Evolutionary conservation across 75 land plant genomes (phyloP).

Genomic region (Azolla pinnata): DNA sequence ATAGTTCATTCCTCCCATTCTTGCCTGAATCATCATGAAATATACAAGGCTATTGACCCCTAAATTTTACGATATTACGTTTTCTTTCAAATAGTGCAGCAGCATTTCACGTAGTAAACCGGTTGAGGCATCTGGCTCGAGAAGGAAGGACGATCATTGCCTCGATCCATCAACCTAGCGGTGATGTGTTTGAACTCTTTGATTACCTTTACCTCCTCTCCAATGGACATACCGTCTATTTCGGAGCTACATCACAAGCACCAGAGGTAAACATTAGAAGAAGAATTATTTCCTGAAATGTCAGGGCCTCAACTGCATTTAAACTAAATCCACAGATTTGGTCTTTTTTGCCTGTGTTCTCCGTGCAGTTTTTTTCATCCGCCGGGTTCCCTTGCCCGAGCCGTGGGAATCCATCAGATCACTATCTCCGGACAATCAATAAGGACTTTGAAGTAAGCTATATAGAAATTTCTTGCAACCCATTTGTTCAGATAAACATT

Average conservation of each 20-base stretch:
- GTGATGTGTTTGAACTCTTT: constrained; percentile 77
- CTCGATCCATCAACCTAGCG: constrained; percentile 74
- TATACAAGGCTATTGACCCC: no score
- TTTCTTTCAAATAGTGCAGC: constrained; percentile 42
- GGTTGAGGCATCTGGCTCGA: constrained; percentile 22
- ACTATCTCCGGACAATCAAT: constrained; percentile 57
- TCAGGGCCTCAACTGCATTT: not conserved
- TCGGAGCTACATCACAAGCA: constrained; percentile 35
- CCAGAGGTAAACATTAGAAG: constrained; percentile 36
- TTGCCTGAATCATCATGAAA: not conserved
- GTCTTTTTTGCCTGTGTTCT: no score
- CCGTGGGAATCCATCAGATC: constrained; percentile 64
- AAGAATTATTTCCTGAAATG: no score
- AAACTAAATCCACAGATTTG: no score
- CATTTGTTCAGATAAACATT: no score
- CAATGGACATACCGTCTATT: constrained; percentile 48
- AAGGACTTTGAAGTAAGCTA: constrained; percentile 60
- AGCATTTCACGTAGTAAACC: constrained; percentile 44
- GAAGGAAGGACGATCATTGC: constrained; percentile 42
- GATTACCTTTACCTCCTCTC: constrained; percentile 48
- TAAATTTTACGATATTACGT: no score
- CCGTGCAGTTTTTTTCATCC: constrained; percentile 36
- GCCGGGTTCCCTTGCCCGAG: constrained; percentile 71
- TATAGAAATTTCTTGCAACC: no score
- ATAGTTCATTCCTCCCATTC: no score